Conservation (phyloP, 139 green algal species). For the Axilococcus clingmanii region DNA sequence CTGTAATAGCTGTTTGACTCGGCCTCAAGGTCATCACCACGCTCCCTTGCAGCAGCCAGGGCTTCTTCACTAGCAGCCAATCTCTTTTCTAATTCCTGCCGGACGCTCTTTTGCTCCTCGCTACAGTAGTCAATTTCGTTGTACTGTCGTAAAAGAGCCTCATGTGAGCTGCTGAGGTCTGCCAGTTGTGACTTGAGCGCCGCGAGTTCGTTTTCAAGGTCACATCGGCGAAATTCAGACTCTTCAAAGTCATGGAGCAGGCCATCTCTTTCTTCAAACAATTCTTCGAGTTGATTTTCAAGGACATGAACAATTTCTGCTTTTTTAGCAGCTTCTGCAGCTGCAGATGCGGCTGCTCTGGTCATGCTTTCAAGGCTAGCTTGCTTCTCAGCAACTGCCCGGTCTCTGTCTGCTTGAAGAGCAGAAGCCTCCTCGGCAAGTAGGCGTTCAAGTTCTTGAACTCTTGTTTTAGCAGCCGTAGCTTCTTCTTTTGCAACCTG, state of each 20-base stretch:
- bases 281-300: background rate
- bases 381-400: constrained; percentile 15
- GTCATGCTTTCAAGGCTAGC: constrained; percentile 16
- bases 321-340: constrained; percentile 13
- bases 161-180: background rate
- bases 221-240: background rate
- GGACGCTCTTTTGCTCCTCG: no score
- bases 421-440: constrained; percentile 1
- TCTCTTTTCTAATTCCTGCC: background rate
- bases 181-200: constrained; percentile 8
- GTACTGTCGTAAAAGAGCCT: background rate
- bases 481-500: constrained; percentile 4
- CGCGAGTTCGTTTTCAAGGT: constrained; percentile 3
- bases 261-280: background rate
- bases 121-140: no score
- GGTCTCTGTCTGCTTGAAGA: constrained; percentile 5
- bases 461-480: background rate
- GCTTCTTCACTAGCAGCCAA: background rate
- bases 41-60: constrained; percentile 5
- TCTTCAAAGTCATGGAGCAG: background rate
- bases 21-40: background rate
- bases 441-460: background rate
- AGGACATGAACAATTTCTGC: background rate
- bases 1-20: no score
- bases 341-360: constrained; percentile 11